Conservation (phyloP, 2,329 filamentous ascomycete species). For the Tolypocladium nubicola region DNA sequence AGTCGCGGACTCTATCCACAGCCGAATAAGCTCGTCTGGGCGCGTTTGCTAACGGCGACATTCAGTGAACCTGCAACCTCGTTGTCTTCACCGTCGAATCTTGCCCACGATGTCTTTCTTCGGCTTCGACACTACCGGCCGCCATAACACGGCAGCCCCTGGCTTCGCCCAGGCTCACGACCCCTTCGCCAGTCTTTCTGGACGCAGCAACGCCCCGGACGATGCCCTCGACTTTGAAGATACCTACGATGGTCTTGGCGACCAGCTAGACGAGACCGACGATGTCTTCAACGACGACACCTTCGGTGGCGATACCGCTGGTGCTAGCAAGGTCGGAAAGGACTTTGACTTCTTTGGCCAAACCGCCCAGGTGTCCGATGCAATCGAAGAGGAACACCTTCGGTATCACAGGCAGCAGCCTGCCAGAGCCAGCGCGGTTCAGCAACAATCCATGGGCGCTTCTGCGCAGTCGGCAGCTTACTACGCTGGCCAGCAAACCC, state of each 20-base stretch:
- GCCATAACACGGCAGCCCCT: conserved; percentile 55
- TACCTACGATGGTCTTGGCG: conserved; percentile 89
- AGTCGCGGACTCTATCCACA: not conserved
- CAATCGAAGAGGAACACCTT: conserved; percentile 83
- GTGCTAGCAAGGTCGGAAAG: conserved; percentile 55
- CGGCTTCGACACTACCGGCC: conserved; percentile 61
- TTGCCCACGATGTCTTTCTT: conserved; percentile 71
- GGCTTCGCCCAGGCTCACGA: conserved; percentile 79
- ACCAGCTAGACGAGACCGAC: conserved; percentile 81
- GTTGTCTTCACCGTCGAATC: not conserved
- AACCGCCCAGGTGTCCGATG: conserved; percentile 77
- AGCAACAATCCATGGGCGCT: conserved; percentile 25
- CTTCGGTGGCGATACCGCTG: conserved; percentile 46
- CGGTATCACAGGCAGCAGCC: conserved; percentile 70
- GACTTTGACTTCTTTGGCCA: conserved; percentile 97
- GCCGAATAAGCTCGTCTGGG: not conserved
- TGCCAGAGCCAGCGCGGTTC: conserved; percentile 20
- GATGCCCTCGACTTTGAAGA: conserved; percentile 76
- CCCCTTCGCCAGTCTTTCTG: conserved; percentile 75
- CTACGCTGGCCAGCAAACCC: conserved; percentile 25
- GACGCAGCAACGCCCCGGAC: conserved; percentile 47
- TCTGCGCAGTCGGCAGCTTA: conserved; percentile 19
- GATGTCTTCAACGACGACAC: conserved; percentile 97
- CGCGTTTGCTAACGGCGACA: not conserved
- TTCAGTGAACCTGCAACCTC: not conserved